Evolutionary conservation across 306 rosid genomes (phyloP), one percentile per base, ranked within the genome.

Genomic region (Mimosa bimucronata): DNA sequence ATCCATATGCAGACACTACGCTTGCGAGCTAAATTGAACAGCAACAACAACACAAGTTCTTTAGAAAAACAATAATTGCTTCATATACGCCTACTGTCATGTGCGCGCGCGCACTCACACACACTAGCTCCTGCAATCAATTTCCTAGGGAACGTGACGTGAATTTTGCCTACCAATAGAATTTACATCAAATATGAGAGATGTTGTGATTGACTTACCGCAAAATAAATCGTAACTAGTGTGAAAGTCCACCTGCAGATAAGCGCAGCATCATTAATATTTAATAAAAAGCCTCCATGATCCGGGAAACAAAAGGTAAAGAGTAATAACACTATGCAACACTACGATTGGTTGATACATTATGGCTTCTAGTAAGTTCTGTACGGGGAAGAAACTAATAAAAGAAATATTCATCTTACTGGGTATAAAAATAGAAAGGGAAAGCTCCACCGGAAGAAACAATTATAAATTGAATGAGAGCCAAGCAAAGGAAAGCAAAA

Each of bases 171-270:
- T 5, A 48, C 25, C 26, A 18, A 53, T 53, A 15, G 11, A n/a
- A 21, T 53, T 53, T 53, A 53, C 60, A 30, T 58, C 66, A 76
- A 58, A 80, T 9, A 77, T 21, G 66, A 50, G 28, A 82, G 41
- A 55, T 65, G 52, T 26, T 7, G 70, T 19, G 61, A 38, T 77
- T 62, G 71, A 87, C 97, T 66, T 84, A 91, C 97, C 84, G 77
- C 91, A 83, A 93, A 93, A 62, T 93, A 93, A 81, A 89, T 46
- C 79, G 86, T 86, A 52, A 93, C 93, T 79, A 93, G 82, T 9
- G 91, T 64, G 88, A 88, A 91, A 78, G 97, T 91, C 97, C 97
- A 93, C 88, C 97, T 93, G 91, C 84, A 86, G 83, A 75, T 75
- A 73, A 66, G 62, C 46, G 52, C 42, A 52, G 73, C 18, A 53